A percentile compares a stretch with the other conserved stretches of the same genome.
phyloP scores from a whole-genome alignment of 345 rosid species.

The Salix suchowensis region DNA sequence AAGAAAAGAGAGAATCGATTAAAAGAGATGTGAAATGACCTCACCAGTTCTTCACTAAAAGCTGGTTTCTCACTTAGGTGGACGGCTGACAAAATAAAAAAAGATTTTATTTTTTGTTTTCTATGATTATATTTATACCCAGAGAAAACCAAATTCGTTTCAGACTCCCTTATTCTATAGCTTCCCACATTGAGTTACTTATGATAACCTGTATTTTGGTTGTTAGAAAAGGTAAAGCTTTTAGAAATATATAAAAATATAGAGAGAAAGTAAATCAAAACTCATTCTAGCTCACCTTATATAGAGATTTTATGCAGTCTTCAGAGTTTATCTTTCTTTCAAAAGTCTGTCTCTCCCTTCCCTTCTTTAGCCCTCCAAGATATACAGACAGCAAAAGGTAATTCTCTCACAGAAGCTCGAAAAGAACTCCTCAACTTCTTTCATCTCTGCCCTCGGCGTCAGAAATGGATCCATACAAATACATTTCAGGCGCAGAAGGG shows the following conservation, averaged over 20 bases:
- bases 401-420: neutral
- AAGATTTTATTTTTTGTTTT: neutral
- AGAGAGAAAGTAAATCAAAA: neutral
- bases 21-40: neutral
- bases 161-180: neutral
- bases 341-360: neutral
- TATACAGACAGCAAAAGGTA: neutral
- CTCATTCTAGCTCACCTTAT: constrained; percentile 9
- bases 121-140: neutral
- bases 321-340: neutral
- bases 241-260: neutral
- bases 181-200: constrained; percentile 1
- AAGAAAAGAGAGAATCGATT: constrained; percentile 2
- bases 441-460: neutral
- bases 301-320: neutral
- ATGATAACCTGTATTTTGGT: constrained; percentile 32
- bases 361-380: neutral
- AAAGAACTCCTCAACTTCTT: neutral
- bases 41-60: neutral
- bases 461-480: constrained; percentile 32
- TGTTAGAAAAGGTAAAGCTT: neutral
- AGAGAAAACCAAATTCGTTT: neutral
- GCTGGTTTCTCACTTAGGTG: neutral
- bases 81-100: neutral
- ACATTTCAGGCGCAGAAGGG: constrained; percentile 42